Evolutionary conservation across 1,284 basidiomycete genomes (phyloP).

Genomic region (Malassezia caprae): DNA sequence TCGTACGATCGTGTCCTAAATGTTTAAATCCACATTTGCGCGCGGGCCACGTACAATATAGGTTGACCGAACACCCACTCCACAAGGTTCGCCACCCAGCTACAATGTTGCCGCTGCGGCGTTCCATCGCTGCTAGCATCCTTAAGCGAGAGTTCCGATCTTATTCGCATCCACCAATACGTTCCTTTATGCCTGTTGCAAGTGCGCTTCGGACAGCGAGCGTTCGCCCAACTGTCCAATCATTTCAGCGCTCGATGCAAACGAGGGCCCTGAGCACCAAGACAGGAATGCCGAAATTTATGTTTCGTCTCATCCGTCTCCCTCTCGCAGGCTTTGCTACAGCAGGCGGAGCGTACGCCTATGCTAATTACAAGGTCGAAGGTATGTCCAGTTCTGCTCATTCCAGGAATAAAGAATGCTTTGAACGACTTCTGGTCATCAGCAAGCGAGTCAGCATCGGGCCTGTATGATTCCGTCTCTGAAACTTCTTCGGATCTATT

Average conservation of each 20-base stretch:
- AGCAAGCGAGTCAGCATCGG: slow-evolving; percentile 13
- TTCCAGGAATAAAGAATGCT: not conserved
- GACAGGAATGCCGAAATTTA: slow-evolving; percentile 32
- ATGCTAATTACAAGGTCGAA: slow-evolving; percentile 45
- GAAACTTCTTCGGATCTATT: slow-evolving; percentile 24
- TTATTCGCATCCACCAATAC: not conserved
- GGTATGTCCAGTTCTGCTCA: slow-evolving; percentile 6
- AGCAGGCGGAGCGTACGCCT: slow-evolving; percentile 38
- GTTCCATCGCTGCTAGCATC: not conserved
- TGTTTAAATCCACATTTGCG: slow-evolving; percentile 3
- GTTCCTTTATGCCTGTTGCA: not conserved
- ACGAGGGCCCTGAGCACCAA: slow-evolving; percentile 42
- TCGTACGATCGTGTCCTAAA: slow-evolving; percentile 12
- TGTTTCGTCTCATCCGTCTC: slow-evolving; percentile 31
- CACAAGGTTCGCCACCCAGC: not conserved
- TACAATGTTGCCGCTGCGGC: slow-evolving; percentile 1
- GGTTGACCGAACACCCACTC: not conserved
- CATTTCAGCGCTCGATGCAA: slow-evolving; percentile 26
- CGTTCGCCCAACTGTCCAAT: slow-evolving; percentile 1
- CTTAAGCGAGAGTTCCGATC: not conserved
- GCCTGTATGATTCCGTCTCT: slow-evolving; percentile 22
- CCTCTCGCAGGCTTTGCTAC: slow-evolving; percentile 36
- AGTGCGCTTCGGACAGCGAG: not conserved
- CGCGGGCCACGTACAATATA: not conserved
- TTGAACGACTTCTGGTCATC: not conserved